Evolutionary conservation across 345 rosid species (phyloP), one percentile per base, ranked within the genome.

Genomic region (Aegle marmelos): DNA sequence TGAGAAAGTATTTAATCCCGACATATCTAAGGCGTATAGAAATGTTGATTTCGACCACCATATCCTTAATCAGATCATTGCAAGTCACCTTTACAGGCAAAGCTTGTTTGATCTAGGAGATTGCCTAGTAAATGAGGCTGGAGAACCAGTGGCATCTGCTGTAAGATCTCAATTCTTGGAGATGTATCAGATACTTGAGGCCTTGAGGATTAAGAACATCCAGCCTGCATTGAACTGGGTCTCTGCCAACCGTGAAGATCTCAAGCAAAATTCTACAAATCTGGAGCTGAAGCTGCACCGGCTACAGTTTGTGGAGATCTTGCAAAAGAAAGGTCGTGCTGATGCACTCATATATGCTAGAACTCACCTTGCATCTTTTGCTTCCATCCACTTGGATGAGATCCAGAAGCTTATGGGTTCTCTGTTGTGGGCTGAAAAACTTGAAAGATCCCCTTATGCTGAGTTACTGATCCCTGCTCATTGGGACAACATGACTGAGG

Each of bases 51-150:
- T 86, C 64, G 91, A 94, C 80, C 67, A 76, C 76, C 82, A 79
- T 65, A 72, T 84, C 31, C 84, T 91, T 74, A 89, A 89, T 84
- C 88, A 91, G 77, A 85, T 95, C 74, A 82, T 92, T 86, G 87
- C 89, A 8, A 79, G 80, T 75, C 94, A 93, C 81, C 88, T 91
- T 50, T 92, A 95, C 81, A 82, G 82, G 81, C 89, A 87, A 66
- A 97, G 98, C 30, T 85, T 89, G 84, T 92, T 95, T 82, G 95
- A 94, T 77, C 74, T 91, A 27, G 97, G 98, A 59, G 97, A 95
- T 82, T 89, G 87, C 84, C 80, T 93, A 17, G 80, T 84, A 71
- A 82, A 79, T 67, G 98, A 94, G 77, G 88, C 91, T 80, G 88
- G 82, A 66, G 91, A 83, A 81, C 80, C 89, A 22, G 90, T 83